Conservation (phyloP, 1,284 basidiomycete species). For the Cryptococcus floricola region DNA sequence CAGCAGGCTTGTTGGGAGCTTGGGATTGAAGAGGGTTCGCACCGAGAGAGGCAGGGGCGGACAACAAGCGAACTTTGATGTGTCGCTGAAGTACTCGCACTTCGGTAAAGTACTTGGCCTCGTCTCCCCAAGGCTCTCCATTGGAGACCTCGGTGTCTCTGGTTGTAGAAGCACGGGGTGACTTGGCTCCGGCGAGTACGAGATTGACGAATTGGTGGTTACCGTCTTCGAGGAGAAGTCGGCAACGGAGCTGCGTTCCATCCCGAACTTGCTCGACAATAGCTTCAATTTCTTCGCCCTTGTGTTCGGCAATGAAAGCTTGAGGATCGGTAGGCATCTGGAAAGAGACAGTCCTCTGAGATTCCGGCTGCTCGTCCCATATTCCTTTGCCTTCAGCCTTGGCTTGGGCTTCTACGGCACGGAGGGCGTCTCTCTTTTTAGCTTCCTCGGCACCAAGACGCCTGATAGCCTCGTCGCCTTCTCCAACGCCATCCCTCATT, state of each 20-base stretch:
- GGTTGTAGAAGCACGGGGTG: constrained; percentile 62
- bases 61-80: constrained; percentile 82
- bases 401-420: constrained; percentile 69
- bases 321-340: constrained; percentile 87
- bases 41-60: constrained; percentile 70
- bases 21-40: constrained; percentile 71
- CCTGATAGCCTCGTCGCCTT: constrained; percentile 44
- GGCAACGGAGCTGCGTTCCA: constrained; percentile 82
- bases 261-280: constrained; percentile 93
- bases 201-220: constrained; percentile 60
- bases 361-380: constrained; percentile 76
- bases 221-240: constrained; percentile 79
- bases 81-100: constrained; percentile 82
- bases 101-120: constrained; percentile 94
- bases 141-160: constrained; percentile 57
- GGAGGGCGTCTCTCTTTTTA: constrained; percentile 58
- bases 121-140: constrained; percentile 78
- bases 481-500: constrained; percentile 67
- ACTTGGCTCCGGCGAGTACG: constrained; percentile 77
- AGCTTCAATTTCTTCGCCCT: constrained; percentile 84
- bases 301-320: constrained; percentile 85
- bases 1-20: constrained; percentile 52
- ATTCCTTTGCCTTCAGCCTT: constrained; percentile 71
- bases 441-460: constrained; percentile 65
- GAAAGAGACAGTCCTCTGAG: constrained; percentile 67